These are phyloP conservation scores for Reticulascus tulasneorum DNA, from an alignment of 2,329 filamentous ascomycete species.

Conservation along the genomic window DNA sequence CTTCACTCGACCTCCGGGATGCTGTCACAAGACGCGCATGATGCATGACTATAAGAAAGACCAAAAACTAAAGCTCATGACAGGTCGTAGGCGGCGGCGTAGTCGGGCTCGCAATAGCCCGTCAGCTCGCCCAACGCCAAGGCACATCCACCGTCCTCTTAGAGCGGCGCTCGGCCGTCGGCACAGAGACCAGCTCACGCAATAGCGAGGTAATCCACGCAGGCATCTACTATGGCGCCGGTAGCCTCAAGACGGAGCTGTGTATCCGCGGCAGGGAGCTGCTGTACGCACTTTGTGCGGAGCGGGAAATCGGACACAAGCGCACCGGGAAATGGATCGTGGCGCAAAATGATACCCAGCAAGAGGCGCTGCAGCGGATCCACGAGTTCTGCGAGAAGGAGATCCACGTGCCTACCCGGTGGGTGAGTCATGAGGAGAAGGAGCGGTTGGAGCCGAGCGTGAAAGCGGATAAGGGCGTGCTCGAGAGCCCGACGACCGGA, in stretches of 20 bases:
- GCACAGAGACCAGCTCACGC: slow-evolving; percentile 82
- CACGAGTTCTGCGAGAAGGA: slow-evolving; percentile 36
- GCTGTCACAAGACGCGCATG: neutral
- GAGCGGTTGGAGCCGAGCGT: slow-evolving; percentile 68
- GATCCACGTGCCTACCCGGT: slow-evolving; percentile 65
- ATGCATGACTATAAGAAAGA: slow-evolving; percentile 7
- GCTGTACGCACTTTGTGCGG: slow-evolving; percentile 74
- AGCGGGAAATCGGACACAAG: slow-evolving; percentile 63
- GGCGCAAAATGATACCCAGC: slow-evolving; percentile 72
- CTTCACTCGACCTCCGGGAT: slow-evolving; percentile 3
- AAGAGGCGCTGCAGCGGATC: slow-evolving; percentile 54
- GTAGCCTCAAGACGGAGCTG: slow-evolving; percentile 75
- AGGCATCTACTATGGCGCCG: slow-evolving; percentile 80
- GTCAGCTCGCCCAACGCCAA: slow-evolving; percentile 62
- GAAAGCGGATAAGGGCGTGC: slow-evolving; percentile 63
- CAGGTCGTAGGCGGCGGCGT: slow-evolving; percentile 59
- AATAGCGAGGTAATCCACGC: slow-evolving; percentile 98
- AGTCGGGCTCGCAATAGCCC: slow-evolving; percentile 76
- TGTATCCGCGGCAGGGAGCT: slow-evolving; percentile 74
- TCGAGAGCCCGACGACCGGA: slow-evolving; percentile 83
- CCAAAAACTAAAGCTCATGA: neutral
- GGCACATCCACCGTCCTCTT: slow-evolving; percentile 69
- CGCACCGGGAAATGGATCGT: slow-evolving; percentile 93
- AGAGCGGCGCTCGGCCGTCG: slow-evolving; percentile 71
- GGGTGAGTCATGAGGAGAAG: slow-evolving; percentile 62